Base-by-base conservation (phyloP, 805 yeast species). In the Yarrowia sp. region DNA sequence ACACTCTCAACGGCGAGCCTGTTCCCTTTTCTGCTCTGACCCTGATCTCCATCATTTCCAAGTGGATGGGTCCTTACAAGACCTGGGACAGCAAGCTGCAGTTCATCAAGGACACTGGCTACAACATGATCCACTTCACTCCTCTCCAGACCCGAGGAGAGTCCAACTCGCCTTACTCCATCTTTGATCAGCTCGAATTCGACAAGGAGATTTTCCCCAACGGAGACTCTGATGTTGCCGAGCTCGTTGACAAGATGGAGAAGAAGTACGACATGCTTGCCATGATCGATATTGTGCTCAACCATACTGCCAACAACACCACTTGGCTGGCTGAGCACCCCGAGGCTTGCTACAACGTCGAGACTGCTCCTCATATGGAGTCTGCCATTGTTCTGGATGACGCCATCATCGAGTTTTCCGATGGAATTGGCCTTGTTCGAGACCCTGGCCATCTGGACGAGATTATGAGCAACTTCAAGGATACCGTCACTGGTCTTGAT, bases 101-200 rank as follows among this genome's bases (percentile, higher is more conserved):
- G 1, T 84, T 84, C 55, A 84, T 94, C 53, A 78, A 87, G 15
- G 75, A 78, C 9, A 95, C 95, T 77, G 93, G 95, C 20, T 94
- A 94, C 80, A 95, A 95, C 77, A 91, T 94, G 97, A 81, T 95
- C 52, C 99, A 94, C 80, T 94, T 94, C 76, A 93, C 98, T 7
- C 99, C 99, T 0, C 81, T 94, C 72, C 97, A 94, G 78, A 79
- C 87, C 70, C 83, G 98, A 68, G 99, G 99, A 40, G 89, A 83
- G 70, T 90, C 97, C 0, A 85, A 93, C 76, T 93, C 98, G 8
- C 99, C 99, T 0, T 94, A 93, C 75, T 91, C 97, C 3, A 91
- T 94, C 66, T 88, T 79, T 73, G 97, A 94, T 76, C 98, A 95
- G 78, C 82, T 92, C 69, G 77, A 74, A 33, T 93, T 89, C 78